Base-by-base conservation (phyloP, 306 rosid genomes). In the Cicer judaicum region DNA sequence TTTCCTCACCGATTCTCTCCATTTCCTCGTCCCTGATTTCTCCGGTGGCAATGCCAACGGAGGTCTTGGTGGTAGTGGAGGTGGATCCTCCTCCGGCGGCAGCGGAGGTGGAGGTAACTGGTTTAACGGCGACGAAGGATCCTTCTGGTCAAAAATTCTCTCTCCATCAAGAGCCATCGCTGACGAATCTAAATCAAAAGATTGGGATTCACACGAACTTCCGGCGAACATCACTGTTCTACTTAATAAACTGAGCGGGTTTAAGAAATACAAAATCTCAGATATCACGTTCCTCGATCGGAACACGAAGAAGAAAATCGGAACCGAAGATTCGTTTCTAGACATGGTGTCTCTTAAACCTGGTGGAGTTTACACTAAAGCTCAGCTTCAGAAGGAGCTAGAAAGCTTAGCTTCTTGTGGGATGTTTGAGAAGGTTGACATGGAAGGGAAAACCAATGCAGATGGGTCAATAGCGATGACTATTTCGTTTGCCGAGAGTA, bases 291-390 rank as follows among this genome's bases (percentile, higher is more conserved):
- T 95, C 86, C 84, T 90, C 41, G 99, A 95, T 87, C 91, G 93
- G 41, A 71, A 83, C 73, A 60, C 85, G 14, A 73, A 82, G 76
- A 38, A 46, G 16, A 85, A 82, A 10, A 90, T 95, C 3, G 96
- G 98, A 1, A 72, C 92, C 0, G 98, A 95, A 19, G 99, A 95
- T 63, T 95, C 99, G 2, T 95, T 95, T 82, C 85, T 89, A 38
- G 99, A 95, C 62, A 95, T 95, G 99, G 99, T 95, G 36, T 95
- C 99, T 0, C 80, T 95, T 56, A 73, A 93, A n/a, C 92, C 99
- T 0, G 93, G 96, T 1, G 97, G 97, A 2, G 41, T 85, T 3
- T 95, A 95, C 86, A 87, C 97, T 10, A 92, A 84, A 74, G 84
- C 97, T 0, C 99, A 95, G 81, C 94, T 95, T 12, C 97, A 87